These are phyloP conservation scores for Gracilaria domingensis DNA, from an alignment of 23 red algal genomes.

Conservation along the genomic window DNA sequence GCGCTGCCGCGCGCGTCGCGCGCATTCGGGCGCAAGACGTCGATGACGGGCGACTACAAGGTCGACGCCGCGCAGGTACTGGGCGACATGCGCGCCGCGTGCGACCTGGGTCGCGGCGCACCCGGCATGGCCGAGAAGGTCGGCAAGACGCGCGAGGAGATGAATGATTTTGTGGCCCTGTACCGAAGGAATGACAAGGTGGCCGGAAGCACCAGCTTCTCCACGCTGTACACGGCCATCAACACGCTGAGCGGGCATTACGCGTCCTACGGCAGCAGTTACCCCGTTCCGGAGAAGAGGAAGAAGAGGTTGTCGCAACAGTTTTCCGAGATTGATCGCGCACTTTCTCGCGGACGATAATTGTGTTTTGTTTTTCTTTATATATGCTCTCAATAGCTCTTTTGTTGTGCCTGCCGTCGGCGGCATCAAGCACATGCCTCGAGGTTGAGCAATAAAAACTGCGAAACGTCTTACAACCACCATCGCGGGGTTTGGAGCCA, in stretches of 20 bases:
- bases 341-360: conserved; percentile 87
- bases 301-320: conserved; percentile 93
- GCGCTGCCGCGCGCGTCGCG: background rate
- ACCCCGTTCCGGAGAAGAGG: conserved; percentile 98
- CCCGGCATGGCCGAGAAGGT: conserved; percentile 93
- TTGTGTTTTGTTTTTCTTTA: background rate
- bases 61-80: conserved; percentile 80
- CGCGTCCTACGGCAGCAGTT: conserved; percentile 83
- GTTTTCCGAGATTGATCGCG: conserved; percentile 91
- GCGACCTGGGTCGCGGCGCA: conserved; percentile 76
- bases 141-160: conserved; percentile 79
- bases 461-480: background rate
- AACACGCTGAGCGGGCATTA: conserved; percentile 98
- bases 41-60: conserved; percentile 74
- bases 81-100: conserved; percentile 66
- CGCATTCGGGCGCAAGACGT: conserved; percentile 16
- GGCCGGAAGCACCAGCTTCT: conserved; percentile 78
- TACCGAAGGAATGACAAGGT: conserved; percentile 96
- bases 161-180: conserved; percentile 99
- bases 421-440: background rate
- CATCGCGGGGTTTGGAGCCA: no score
- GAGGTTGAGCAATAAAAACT: background rate
- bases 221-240: conserved; percentile 95
- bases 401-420: background rate
- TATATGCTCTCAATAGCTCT: background rate